Conservation (phyloP, 1,139 yeast genomes). For the Candida labiduridarum region DNA sequence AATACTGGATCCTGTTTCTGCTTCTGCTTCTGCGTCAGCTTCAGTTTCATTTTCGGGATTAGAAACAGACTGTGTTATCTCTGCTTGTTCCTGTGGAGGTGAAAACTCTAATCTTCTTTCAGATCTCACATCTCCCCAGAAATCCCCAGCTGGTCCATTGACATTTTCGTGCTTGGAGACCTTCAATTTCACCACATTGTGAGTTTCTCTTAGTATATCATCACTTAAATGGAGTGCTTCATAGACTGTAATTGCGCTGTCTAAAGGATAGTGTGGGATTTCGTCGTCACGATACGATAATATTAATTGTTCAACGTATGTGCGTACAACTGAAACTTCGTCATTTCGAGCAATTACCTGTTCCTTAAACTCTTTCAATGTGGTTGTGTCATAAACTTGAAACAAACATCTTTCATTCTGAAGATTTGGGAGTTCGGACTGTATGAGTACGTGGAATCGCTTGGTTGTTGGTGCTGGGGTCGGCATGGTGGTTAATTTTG, state of each 20-base stretch:
- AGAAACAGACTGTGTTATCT: not conserved
- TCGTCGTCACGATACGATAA: constrained; percentile 18
- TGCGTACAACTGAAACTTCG: constrained; percentile 26
- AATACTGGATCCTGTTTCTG: not conserved
- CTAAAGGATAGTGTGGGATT: constrained; percentile 12
- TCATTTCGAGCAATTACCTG: constrained; percentile 28
- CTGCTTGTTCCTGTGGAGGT: constrained; percentile 19
- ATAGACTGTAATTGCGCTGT: constrained; percentile 15
- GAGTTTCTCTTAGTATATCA: constrained; percentile 12
- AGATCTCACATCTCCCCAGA: constrained; percentile 31
- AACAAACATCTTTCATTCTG: constrained; percentile 27
- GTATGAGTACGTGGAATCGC: constrained; percentile 15
- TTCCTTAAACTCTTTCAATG: constrained; percentile 25
- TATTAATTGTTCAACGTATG: constrained; percentile 32
- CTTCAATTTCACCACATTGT: constrained; percentile 15
- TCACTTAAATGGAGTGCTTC: constrained; percentile 19
- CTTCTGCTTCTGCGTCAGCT: not conserved
- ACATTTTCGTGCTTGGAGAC: constrained; percentile 17
- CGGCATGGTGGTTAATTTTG: not conserved
- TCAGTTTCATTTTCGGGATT: not conserved
- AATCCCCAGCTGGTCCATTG: constrained; percentile 27
- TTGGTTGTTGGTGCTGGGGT: not conserved
- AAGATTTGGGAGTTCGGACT: constrained; percentile 21
- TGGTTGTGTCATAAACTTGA: constrained; percentile 26
- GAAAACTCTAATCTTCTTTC: constrained; percentile 25